Base-by-base conservation (phyloP, 2,329 filamentous ascomycete species). In the Bipolaris gigantea region DNA sequence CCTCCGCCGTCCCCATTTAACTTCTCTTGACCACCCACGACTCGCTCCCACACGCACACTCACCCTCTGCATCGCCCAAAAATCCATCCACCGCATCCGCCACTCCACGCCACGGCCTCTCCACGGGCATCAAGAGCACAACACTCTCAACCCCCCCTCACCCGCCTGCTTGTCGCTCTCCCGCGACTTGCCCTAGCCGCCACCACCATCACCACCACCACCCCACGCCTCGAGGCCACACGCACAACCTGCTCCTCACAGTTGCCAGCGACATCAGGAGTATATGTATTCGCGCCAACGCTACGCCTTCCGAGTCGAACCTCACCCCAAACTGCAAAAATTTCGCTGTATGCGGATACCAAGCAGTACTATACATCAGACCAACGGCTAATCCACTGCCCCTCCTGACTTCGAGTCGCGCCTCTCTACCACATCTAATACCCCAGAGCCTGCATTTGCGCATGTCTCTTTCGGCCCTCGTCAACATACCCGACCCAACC, bases 241-340 rank as follows among this genome's bases (percentile, higher is more conserved):
- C 59, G 61, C 69, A 72, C 62, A 67, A 65, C 65, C 68, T 56
- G 54, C 57, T 66, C 62, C 61, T 59, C 63, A 61, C 57, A 57
- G 63, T 59, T 63, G 60, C 60, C 57, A 59, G 62, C 61, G 60
- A 71, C 69, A 72, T 70, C 72, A 75, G 80, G 81, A 89, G 91
- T 96, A 89, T 95, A 96, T 96, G 92, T 96, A 96, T 96, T 92
- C 92, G 90, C 89, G 90, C 90, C 89, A 89, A 87, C 85, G 85
- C 86, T 86, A 89, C 89, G 87, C 91, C 87, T 92, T 90, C 87
- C 90, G 88, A 90, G 88, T 93, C 88, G 87, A 88, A 82, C 87
- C 88, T 85, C 90, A 90, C 83, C 86, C 90, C 83, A 90, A 91
- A 89, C 90, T 95, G 89, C 91, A 92, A 86, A 84, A 88, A 85